Evolutionary conservation across 2,329 filamentous ascomycete species (phyloP).

Genomic region (Fusarium papillatum): DNA sequence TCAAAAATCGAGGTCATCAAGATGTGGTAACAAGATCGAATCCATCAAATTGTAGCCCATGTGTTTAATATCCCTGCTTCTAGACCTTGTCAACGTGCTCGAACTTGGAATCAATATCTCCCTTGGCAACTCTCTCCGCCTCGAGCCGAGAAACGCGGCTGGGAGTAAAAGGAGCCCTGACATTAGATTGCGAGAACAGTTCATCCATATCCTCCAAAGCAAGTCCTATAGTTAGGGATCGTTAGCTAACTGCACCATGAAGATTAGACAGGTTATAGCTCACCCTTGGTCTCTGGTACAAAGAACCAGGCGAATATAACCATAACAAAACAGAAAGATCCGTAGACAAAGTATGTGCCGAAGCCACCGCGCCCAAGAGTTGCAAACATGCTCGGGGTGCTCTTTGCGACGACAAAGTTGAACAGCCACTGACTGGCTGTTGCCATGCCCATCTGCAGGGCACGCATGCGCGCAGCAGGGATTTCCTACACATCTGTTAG

Average conservation of each 20-base stretch:
- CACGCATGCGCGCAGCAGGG: conserved; percentile 22
- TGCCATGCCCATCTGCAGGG: conserved; percentile 25
- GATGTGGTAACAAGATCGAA: not conserved
- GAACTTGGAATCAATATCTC: not conserved
- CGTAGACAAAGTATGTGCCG: conserved; percentile 26
- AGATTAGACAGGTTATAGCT: not conserved
- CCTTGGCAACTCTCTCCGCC: not conserved
- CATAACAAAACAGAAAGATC: conserved; percentile 24
- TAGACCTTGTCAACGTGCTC: not conserved
- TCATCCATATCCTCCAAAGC: not conserved
- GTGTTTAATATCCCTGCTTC: not conserved
- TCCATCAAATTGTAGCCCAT: not conserved
- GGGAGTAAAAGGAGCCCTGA: not conserved
- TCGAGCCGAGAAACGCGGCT: not conserved
- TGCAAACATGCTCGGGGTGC: conserved; percentile 22
- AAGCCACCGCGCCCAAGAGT: conserved; percentile 14
- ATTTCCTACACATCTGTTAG: conserved; percentile 9
- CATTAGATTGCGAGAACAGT: not conserved
- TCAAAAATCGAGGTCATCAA: not conserved
- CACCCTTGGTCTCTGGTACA: not conserved
- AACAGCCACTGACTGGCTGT: conserved; percentile 26
- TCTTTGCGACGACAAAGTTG: conserved; percentile 27
- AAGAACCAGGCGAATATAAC: conserved; percentile 5
- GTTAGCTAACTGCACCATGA: not conserved
- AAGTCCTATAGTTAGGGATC: not conserved